These are phyloP conservation scores for Hygrocybe punicea DNA, from an alignment of 768 basidiomycete species.

Conservation along the genomic window DNA sequence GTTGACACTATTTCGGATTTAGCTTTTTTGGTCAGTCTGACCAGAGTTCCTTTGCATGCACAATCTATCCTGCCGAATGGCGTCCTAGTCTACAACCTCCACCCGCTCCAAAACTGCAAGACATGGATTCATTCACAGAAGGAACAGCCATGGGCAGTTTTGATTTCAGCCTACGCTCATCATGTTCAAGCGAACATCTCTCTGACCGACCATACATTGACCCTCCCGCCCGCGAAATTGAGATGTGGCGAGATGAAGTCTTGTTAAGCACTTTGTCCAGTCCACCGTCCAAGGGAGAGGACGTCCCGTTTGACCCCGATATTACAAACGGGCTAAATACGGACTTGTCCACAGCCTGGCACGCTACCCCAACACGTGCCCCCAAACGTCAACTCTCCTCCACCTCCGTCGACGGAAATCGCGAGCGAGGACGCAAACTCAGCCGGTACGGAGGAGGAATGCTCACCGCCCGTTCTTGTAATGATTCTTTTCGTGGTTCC, in stretches of 20 bases:
- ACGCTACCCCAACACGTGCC: neutral
- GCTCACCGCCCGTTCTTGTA: neutral
- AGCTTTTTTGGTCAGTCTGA: neutral
- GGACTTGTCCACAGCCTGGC: neutral
- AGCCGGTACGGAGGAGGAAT: neutral
- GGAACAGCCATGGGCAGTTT: slow-evolving; percentile 53
- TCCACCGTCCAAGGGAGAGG: neutral
- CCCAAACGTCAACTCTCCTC: slow-evolving; percentile 3
- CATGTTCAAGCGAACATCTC: slow-evolving; percentile 2
- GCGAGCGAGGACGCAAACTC: slow-evolving; percentile 1
- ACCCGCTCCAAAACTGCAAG: slow-evolving; percentile 50
- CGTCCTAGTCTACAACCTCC: slow-evolving; percentile 18
- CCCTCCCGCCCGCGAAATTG: neutral
- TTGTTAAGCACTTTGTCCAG: neutral
- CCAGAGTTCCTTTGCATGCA: neutral
- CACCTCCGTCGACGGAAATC: neutral
- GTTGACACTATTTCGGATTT: slow-evolving; percentile 1
- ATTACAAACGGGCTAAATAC: neutral
- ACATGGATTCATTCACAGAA: slow-evolving; percentile 59
- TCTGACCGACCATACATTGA: neutral
- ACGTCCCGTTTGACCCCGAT: neutral
- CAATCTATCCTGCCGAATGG: neutral
- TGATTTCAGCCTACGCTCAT: slow-evolving; percentile 30
- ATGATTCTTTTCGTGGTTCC: neutral
- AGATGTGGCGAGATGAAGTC: neutral